Percentiles rank a stretch among this genome's conserved stretches.
phyloP scores from a whole-genome alignment of 768 basidiomycete genomes.

The Termitomyces bulborhizus region DNA sequence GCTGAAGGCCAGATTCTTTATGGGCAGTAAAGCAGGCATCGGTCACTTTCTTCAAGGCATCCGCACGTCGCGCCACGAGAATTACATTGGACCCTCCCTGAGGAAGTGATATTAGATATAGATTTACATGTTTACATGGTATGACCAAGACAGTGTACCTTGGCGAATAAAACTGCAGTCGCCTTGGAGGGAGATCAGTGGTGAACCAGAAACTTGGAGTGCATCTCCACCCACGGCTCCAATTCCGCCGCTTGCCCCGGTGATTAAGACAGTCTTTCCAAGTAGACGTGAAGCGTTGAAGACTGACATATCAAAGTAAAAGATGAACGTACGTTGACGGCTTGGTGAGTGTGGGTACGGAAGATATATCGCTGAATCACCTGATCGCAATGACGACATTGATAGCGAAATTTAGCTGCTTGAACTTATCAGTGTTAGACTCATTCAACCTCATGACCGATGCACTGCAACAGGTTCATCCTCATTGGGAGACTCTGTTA shows the following conservation, averaged over 20 bases:
- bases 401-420: background rate
- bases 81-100: conserved; percentile 87
- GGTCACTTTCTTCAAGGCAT: conserved; percentile 65
- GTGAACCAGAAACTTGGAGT: background rate
- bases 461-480: conserved; percentile 14
- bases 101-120: background rate
- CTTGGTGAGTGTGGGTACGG: background rate
- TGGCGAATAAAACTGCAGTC: conserved; percentile 85
- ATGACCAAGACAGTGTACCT: conserved; percentile 35
- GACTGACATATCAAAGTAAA: conserved; percentile 49
- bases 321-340: background rate
- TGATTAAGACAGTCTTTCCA: conserved; percentile 83
- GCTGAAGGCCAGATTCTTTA: conserved; percentile 60
- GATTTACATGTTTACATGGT: background rate
- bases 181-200: conserved; percentile 40
- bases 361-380: background rate
- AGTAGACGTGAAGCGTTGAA: conserved; percentile 78
- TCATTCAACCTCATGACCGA: background rate
- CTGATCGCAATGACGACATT: conserved; percentile 1
- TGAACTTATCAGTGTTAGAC: too few relatives aligned
- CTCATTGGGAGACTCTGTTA: conserved; percentile 43
- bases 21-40: conserved; percentile 65
- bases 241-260: conserved; percentile 87
- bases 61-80: conserved; percentile 72
- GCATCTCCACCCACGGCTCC: conserved; percentile 59